Evolutionary conservation across 305 asterid species (phyloP), one percentile per base, ranked within the genome.

Genomic region (Fraxinus platypoda): DNA sequence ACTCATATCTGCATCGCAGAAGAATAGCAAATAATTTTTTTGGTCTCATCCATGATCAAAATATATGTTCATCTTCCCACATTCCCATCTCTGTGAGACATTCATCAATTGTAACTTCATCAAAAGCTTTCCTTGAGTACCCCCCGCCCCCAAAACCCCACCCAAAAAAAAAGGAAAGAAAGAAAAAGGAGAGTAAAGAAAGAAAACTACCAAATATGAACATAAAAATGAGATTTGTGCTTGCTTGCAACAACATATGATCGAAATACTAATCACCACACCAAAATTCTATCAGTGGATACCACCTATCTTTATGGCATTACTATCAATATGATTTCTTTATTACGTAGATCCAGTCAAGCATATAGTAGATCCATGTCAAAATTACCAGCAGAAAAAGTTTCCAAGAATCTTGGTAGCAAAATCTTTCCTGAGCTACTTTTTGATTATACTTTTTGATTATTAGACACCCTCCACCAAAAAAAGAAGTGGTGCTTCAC

Each of bases 211-310:
- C 62, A 49, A 49, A 49, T 49, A 49, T 54, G 66, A 52, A 52
- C 21, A 52, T 52, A 52, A 52, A 62, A 64, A 25, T 64, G 31
- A 64, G 17, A 66, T 66, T 12, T 1, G 8, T 26, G 35, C n/a
- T 78, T 35, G 25, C 80, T 57, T 52, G 46, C 78, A 81, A 78
- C 78, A 76, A 71, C 82, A 76, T 71, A 28, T 6, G 71, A 81
- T 74, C 54, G 75, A 83, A 30, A 78, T 41, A 79, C 31, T 35
- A 76, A 59, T 78, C 78, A 64, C 23, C 43, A 35, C 68, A 49
- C 57, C n/a, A 33, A 78, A 78, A 74, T 59, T 43, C 26, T 71
- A 76, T 79, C 59, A 57, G 83, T 75, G 81, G 83, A 86, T 75
- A 74, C 23, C 80, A 37, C 85, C 76, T 84, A 72, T 72, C 76